Base-by-base conservation (phyloP, 2,329 filamentous ascomycete genomes). In the Hawksworthiomyces lignivorus region DNA sequence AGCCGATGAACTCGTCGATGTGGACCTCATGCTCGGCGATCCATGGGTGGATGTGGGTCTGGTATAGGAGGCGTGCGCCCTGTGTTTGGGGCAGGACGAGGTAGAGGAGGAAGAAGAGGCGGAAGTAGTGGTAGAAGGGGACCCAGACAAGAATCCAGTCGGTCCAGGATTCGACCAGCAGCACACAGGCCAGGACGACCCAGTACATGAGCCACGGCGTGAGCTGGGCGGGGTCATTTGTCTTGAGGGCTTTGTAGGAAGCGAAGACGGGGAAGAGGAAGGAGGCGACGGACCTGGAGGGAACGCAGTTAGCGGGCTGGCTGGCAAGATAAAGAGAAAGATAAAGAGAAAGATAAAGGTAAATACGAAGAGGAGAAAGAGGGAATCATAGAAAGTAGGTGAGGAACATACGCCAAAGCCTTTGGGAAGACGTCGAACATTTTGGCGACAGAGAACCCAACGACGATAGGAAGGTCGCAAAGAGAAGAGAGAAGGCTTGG, bases 151-250 rank as follows among this genome's bases (percentile, higher is more conserved):
- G 75, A 56, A 97, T 81, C 66, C 90, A 95, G 55, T 82, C 79
- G 43, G 84, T 80, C 77, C 88, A 94, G 35, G 84, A 89, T 67
- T 97, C 92, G 63, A 81, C 77, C 48, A 92, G 76, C 43, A 89
- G 72, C 54, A 82, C 78, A 60, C 86, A 82, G 47, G 86, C 85
- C 50, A 96, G 77, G 19, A 95, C 87, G 47, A 95, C 87, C 84
- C 90, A 98, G 75, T 97, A 98, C 84, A 97, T 97, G 52, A 97
- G 77, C 92, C 92, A 98, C 81, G 90, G 90, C 50, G 87, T 87
- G 46, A 96, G 75, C 59, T 94, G 81, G 28, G 87, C 82, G 3
- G 89, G 88, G 62, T 96, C 87, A 39, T 84, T 84, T 14, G 87
- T 89, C 67, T 92, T 90, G 58, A 98, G 83, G 36, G 92, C 90